These are phyloP conservation scores for Leucosporidium yakuticum DNA, from an alignment of 768 basidiomycete species.

Conservation along the genomic window DNA sequence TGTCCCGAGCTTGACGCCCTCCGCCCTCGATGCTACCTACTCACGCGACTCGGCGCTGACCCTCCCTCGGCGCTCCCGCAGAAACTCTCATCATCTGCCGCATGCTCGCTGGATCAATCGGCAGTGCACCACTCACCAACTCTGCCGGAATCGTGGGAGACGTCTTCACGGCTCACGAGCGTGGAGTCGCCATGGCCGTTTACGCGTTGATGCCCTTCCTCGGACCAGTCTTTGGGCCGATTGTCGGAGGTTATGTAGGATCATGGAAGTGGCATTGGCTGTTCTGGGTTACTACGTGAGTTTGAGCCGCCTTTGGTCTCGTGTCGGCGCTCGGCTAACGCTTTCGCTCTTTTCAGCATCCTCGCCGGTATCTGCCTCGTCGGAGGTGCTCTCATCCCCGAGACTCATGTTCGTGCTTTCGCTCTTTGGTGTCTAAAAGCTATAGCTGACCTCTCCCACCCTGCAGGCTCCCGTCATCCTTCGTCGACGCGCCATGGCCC, in stretches of 20 bases:
- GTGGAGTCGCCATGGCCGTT: background rate
- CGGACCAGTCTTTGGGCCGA: background rate
- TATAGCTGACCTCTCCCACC: background rate
- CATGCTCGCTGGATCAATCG: constrained; percentile 54
- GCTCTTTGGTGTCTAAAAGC: too few relatives aligned
- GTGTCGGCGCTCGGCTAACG: background rate
- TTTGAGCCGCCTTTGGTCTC: background rate
- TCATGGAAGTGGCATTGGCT: background rate
- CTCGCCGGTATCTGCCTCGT: background rate
- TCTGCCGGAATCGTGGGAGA: constrained; percentile 47
- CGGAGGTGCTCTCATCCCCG: background rate
- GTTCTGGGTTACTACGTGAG: background rate
- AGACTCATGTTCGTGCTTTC: background rate
- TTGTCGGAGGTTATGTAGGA: background rate
- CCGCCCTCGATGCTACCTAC: too few relatives aligned
- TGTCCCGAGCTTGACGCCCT: background rate
- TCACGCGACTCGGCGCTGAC: background rate
- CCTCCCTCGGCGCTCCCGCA: background rate
- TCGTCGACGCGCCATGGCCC: constrained; percentile 45
- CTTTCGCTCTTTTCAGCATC: background rate
- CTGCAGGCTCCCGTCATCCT: constrained; percentile 60
- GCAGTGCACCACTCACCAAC: constrained; percentile 56
- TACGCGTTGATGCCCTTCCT: constrained; percentile 5
- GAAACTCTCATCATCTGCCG: background rate
- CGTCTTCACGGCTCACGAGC: background rate